Evolutionary conservation across 108 stramenopile genomes (phyloP).

Genomic region (Nitzschia sp.): DNA sequence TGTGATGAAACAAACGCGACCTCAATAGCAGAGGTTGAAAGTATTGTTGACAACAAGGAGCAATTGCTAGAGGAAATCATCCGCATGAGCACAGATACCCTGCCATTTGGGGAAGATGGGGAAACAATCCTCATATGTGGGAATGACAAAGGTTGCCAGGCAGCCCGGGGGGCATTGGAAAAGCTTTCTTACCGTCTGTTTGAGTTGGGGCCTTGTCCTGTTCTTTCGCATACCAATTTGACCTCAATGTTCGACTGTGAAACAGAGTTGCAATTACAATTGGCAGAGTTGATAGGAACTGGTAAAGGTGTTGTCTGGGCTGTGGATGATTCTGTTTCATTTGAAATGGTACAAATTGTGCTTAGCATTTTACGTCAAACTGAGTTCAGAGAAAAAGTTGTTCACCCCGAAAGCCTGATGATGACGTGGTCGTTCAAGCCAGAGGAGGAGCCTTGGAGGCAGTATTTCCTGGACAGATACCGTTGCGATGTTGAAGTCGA

Average conservation of each 20-base stretch:
- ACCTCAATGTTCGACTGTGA: constrained; percentile 15
- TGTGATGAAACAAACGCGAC: constrained; percentile 3
- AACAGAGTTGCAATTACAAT: not conserved
- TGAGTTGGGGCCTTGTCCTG: not conserved
- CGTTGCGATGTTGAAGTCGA: constrained; percentile 18
- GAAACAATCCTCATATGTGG: constrained; percentile 15
- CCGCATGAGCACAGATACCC: not conserved
- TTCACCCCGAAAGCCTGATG: not conserved
- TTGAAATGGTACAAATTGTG: constrained; percentile 25
- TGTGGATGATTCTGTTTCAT: constrained; percentile 14
- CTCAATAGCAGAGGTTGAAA: not conserved
- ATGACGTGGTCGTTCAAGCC: constrained; percentile 16
- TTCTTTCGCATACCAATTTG: not conserved
- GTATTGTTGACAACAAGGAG: not conserved
- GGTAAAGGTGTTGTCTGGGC: constrained; percentile 3
- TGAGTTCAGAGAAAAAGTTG: constrained; percentile 1
- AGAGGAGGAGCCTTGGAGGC: constrained; percentile 2
- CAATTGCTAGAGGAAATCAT: not conserved
- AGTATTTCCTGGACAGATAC: constrained; percentile 29
- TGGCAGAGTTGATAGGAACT: not conserved
- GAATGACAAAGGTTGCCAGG: not conserved
- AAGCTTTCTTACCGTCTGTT: not conserved
- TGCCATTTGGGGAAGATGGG: not conserved
- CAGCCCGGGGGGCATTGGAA: not conserved
- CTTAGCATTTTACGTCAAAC: constrained; percentile 24